These are phyloP conservation scores for Ceratocystis eucalypticola DNA, from an alignment of 2,329 filamentous ascomycete species.

Conservation along the genomic window DNA sequence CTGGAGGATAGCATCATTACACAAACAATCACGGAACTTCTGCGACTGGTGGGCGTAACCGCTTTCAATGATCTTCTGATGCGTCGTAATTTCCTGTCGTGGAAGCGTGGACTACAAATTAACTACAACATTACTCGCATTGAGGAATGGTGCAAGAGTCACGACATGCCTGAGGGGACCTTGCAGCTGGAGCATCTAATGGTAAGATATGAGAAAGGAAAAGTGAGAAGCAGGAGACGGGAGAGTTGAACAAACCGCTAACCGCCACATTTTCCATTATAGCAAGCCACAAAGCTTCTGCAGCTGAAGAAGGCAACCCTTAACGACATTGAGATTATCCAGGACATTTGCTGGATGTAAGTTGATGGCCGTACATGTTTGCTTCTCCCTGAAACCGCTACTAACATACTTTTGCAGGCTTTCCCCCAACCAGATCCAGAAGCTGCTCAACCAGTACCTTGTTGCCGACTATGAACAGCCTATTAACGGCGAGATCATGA, in stretches of 20 bases:
- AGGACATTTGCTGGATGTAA: constrained; percentile 99
- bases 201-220: constrained; percentile 36
- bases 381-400: constrained; percentile 2
- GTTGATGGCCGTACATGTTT: constrained; percentile 27
- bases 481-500: constrained; percentile 99
- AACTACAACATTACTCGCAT: constrained; percentile 99
- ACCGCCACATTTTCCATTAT: neutral
- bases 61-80: constrained; percentile 97
- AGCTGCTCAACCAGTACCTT: constrained; percentile 94
- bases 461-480: constrained; percentile 98
- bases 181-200: constrained; percentile 96
- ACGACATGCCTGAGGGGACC: constrained; percentile 97
- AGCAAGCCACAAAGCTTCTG: constrained; percentile 95
- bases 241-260: neutral
- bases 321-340: constrained; percentile 99
- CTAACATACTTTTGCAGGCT: constrained; percentile 43
- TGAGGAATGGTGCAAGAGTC: constrained; percentile 99
- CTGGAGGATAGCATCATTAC: constrained; percentile 91
- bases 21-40: constrained; percentile 86
- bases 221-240: neutral
- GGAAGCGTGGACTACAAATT: constrained; percentile 98
- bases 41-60: constrained; percentile 87
- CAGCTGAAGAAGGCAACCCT: constrained; percentile 98
- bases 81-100: constrained; percentile 95
- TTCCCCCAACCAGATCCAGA: constrained; percentile 97